Percentiles rank a stretch among this genome's conserved stretches.
These are phyloP conservation scores for Aspergillus melleus DNA, from an alignment of 2,329 filamentous ascomycete species.

Conservation along the genomic window DNA sequence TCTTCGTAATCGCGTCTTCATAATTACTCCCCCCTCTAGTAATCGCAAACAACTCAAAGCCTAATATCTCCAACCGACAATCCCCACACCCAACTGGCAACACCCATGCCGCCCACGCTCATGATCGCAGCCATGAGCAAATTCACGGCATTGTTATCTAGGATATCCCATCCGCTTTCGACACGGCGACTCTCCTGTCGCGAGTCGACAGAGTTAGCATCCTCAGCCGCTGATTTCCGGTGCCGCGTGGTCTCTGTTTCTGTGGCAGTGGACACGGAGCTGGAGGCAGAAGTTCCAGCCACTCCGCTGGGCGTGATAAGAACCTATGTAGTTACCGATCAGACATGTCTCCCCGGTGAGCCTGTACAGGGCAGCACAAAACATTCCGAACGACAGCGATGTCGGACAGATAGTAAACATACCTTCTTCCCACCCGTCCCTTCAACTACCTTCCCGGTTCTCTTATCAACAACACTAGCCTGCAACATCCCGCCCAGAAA, in stretches of 20 bases:
- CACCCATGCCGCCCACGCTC: slow-evolving; percentile 73
- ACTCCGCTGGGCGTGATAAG: slow-evolving; percentile 22
- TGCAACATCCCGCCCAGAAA: slow-evolving; percentile 82
- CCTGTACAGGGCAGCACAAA: too few species aligned
- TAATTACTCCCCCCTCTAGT: background rate
- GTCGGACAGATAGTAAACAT: slow-evolving; percentile 13
- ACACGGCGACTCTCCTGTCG: slow-evolving; percentile 62
- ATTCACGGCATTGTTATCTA: slow-evolving; percentile 97
- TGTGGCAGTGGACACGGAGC: background rate
- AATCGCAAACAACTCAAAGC: background rate
- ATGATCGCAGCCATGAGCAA: slow-evolving; percentile 83
- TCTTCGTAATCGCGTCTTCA: background rate
- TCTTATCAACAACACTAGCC: slow-evolving; percentile 79
- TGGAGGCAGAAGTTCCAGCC: background rate
- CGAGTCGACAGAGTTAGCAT: slow-evolving; percentile 11
- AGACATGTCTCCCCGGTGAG: background rate
- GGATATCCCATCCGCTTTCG: slow-evolving; percentile 68
- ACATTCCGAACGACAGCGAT: too few species aligned
- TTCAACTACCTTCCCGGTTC: slow-evolving; percentile 85
- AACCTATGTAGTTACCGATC: slow-evolving; percentile 24
- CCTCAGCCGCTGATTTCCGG: background rate
- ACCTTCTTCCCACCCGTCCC: slow-evolving; percentile 71
- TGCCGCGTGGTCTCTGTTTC: background rate
- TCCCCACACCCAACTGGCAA: slow-evolving; percentile 41
- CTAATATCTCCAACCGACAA: slow-evolving; percentile 16